Percentiles rank a stretch among this genome's conserved stretches.
Evolutionary conservation across 2,329 filamentous ascomycete species (phyloP).

Genomic region (Septoria linicola): DNA sequence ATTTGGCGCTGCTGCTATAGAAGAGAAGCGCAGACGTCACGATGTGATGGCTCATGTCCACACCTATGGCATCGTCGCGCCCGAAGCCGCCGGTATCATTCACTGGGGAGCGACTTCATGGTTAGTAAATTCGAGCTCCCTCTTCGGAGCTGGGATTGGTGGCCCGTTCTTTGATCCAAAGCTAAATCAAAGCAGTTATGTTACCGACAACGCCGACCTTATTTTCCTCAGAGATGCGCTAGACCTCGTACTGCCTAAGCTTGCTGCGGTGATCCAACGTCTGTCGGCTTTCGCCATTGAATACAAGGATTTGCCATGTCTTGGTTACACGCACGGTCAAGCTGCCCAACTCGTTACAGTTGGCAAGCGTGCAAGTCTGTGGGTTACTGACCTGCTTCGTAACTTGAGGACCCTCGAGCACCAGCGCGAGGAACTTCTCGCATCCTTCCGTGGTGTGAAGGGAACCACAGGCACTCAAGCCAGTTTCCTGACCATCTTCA

Average conservation of each 20-base stretch:
- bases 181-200: conserved; percentile 42
- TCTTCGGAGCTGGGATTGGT: not conserved
- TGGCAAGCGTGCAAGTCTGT: conserved; percentile 67
- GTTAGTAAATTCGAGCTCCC: conserved; percentile 18
- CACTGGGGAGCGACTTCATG: conserved; percentile 69
- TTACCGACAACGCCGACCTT: conserved; percentile 75
- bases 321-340: conserved; percentile 75
- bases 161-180: not conserved
- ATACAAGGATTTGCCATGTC: conserved; percentile 69
- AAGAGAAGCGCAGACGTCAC: conserved; percentile 48
- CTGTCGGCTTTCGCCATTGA: conserved; percentile 69
- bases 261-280: conserved; percentile 76
- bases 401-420: conserved; percentile 73
- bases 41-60: conserved; percentile 58
- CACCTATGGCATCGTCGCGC: conserved; percentile 68
- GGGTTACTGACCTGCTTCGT: conserved; percentile 73
- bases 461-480: conserved; percentile 77
- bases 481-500: conserved; percentile 70
- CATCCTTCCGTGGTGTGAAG: conserved; percentile 69
- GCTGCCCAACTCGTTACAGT: conserved; percentile 58
- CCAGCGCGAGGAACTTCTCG: conserved; percentile 62
- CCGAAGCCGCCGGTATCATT: conserved; percentile 78
- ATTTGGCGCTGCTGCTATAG: conserved; percentile 48
- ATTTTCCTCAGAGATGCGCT: conserved; percentile 74
- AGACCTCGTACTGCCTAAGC: conserved; percentile 71